Percentiles rank a stretch among this genome's conserved stretches.
Evolutionary conservation across 2,329 filamentous ascomycete genomes (phyloP).

Genomic region (Aspergillus neotritici): DNA sequence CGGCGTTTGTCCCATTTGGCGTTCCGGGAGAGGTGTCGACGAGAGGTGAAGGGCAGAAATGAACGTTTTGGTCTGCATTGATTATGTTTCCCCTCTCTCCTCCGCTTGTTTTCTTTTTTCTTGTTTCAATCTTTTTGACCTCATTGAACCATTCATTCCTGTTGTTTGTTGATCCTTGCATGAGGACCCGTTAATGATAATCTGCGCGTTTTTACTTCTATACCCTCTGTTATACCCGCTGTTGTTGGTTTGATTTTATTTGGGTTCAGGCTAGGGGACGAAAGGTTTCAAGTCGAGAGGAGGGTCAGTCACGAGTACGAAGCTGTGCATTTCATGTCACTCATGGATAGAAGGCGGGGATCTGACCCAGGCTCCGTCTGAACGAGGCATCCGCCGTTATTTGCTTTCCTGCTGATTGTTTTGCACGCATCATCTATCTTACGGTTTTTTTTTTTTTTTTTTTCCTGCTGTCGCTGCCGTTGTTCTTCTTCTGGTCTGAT

Average conservation of each 20-base stretch:
- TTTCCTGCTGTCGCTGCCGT: no score
- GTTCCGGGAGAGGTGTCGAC: constrained; percentile 12
- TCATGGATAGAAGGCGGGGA: neutral
- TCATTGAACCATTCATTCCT: constrained; percentile 5
- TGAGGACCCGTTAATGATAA: constrained; percentile 26
- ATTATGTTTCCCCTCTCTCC: no score
- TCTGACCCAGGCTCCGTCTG: neutral
- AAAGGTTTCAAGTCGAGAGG: no score
- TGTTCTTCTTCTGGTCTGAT: no score
- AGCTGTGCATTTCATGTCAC: constrained; percentile 3
- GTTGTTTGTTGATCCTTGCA: constrained; percentile 13
- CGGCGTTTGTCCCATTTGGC: constrained; percentile 23
- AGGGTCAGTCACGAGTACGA: neutral
- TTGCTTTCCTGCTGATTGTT: no score
- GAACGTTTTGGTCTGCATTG: constrained; percentile 1
- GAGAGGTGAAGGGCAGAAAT: no score
- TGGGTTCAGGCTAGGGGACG: constrained; percentile 3
- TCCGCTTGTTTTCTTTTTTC: constrained; percentile 8
- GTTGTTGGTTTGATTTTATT: constrained; percentile 14
- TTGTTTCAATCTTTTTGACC: constrained; percentile 1
- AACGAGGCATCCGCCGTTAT: no score
- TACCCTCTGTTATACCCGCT: constrained; percentile 34
- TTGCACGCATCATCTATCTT: no score
- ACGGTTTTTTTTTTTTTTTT: no score
- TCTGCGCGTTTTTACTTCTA: constrained; percentile 27